phyloP scores from a whole-genome alignment of 768 basidiomycete species.

The Sarcomyxa edulis region DNA sequence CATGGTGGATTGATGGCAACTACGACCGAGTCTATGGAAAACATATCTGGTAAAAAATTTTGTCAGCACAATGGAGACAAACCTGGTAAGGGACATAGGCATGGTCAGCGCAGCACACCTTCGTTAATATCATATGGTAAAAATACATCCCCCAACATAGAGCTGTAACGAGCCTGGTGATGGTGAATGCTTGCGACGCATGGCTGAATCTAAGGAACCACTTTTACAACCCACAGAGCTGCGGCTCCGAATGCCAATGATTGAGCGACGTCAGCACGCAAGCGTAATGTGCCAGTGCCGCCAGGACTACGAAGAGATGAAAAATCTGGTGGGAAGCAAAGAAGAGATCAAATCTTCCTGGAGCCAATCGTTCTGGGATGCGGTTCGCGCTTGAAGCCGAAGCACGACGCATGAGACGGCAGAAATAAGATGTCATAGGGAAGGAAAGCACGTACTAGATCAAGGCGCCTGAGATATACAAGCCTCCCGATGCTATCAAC shows the following conservation, averaged over 20 bases:
- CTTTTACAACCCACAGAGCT: conserved; percentile 18
- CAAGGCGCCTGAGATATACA: conserved; percentile 77
- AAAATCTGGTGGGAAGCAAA: conserved; percentile 88
- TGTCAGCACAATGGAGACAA: too few species aligned
- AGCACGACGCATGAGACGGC: conserved; percentile 14
- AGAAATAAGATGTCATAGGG: conserved; percentile 13
- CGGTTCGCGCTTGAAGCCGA: conserved; percentile 64
- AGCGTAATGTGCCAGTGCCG: conserved; percentile 63
- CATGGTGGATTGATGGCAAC: too few species aligned
- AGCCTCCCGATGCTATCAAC: conserved; percentile 60
- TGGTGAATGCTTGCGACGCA: too few species aligned
- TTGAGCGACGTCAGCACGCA: conserved; percentile 51
- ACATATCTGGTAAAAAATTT: too few species aligned
- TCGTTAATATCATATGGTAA: too few species aligned
- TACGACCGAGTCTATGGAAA: too few species aligned
- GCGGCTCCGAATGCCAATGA: conserved; percentile 46
- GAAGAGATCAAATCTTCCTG: conserved; percentile 77
- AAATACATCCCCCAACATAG: too few species aligned
- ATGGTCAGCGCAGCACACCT: too few species aligned
- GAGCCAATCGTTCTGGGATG: conserved; percentile 69
- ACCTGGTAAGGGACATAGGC: too few species aligned
- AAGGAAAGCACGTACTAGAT: conserved; percentile 61
- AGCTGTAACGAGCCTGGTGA: too few species aligned
- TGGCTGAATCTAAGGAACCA: too few species aligned
- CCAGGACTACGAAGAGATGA: conserved; percentile 73